Evolutionary conservation across 208 protist species (phyloP).

Genomic region (Herpetomonas tarakana): DNA sequence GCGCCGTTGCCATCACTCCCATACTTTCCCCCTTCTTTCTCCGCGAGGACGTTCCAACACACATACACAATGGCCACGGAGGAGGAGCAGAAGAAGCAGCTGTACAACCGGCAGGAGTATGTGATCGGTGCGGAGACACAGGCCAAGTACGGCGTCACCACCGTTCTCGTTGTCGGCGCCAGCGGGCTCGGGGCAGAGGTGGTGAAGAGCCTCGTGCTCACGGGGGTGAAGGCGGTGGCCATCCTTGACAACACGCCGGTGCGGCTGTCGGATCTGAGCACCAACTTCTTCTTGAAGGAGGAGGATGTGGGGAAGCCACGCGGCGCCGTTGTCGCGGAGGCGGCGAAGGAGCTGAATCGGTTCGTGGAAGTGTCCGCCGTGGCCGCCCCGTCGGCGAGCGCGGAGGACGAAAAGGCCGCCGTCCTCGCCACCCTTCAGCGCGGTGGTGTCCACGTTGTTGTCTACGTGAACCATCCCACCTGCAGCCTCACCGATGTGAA

Average conservation of each 20-base stretch:
- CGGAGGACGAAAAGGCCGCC: slow-evolving; percentile 13
- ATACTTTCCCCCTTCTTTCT: too few species aligned
- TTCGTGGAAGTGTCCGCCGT: slow-evolving; percentile 72
- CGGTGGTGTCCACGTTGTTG: slow-evolving; percentile 72
- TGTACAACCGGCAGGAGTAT: slow-evolving; percentile 93
- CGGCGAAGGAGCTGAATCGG: slow-evolving; percentile 86
- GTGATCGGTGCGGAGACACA: slow-evolving; percentile 89
- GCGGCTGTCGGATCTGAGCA: slow-evolving; percentile 58
- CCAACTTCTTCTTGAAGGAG: slow-evolving; percentile 76
- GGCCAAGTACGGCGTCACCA: slow-evolving; percentile 73
- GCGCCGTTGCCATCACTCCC: too few species aligned
- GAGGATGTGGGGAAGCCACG: slow-evolving; percentile 63
- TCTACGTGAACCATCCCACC: slow-evolving; percentile 76
- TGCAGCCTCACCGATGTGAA: slow-evolving; percentile 54
- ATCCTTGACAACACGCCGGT: slow-evolving; percentile 53
- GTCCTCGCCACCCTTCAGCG: slow-evolving; percentile 19
- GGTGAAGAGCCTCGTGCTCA: slow-evolving; percentile 89
- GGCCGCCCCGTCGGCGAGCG: slow-evolving; percentile 3
- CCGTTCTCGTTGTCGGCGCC: slow-evolving; percentile 85
- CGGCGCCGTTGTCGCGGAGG: slow-evolving; percentile 38
- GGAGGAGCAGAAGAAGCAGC: slow-evolving; percentile 70
- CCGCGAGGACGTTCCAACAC: too few species aligned
- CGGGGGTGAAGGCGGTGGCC: slow-evolving; percentile 68
- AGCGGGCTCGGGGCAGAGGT: slow-evolving; percentile 84
- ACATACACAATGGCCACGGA: slow-evolving; percentile 23